A percentile compares a stretch with the other conserved stretches of the same genome.
Evolutionary conservation across 805 yeast genomes (phyloP).

Genomic region (Pichia manshurica): DNA sequence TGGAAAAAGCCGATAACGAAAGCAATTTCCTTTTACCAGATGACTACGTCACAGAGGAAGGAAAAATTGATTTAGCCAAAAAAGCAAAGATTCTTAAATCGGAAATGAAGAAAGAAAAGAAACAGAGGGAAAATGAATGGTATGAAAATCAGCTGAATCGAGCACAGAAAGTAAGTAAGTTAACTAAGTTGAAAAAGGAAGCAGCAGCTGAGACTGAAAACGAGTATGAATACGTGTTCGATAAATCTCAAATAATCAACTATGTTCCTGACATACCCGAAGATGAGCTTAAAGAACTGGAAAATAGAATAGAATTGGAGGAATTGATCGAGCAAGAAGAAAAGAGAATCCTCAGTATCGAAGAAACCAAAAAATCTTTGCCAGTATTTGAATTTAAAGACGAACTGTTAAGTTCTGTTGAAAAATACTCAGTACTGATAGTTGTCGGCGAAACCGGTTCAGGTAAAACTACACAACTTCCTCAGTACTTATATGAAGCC

Average conservation of each 20-base stretch:
- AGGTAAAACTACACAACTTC: slow-evolving; percentile 91
- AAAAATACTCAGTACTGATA: slow-evolving; percentile 64
- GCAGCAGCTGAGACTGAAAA: slow-evolving; percentile 29
- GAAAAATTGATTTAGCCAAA: slow-evolving; percentile 47
- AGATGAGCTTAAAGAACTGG: slow-evolving; percentile 23
- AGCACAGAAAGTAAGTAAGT: slow-evolving; percentile 29
- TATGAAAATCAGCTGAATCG: slow-evolving; percentile 45
- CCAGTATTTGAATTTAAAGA: slow-evolving; percentile 69
- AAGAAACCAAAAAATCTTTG: slow-evolving; percentile 53
- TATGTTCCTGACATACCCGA: slow-evolving; percentile 37
- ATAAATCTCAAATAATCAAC: slow-evolving; percentile 53
- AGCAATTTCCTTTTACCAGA: slow-evolving; percentile 48
- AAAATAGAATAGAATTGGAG: slow-evolving; percentile 31
- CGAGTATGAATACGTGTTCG: slow-evolving; percentile 72
- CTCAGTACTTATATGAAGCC: slow-evolving; percentile 79
- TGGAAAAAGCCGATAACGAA: slow-evolving; percentile 25
- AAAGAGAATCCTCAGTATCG: slow-evolving; percentile 33
- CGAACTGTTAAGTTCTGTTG: slow-evolving; percentile 54
- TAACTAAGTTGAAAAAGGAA: slow-evolving; percentile 13
- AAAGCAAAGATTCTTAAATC: slow-evolving; percentile 47
- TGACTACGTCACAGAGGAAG: slow-evolving; percentile 47
- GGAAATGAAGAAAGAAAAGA: slow-evolving; percentile 27
- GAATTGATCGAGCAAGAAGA: slow-evolving; percentile 33
- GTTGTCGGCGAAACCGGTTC: slow-evolving; percentile 96
- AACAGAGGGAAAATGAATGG: slow-evolving; percentile 36